phyloP scores from a whole-genome alignment of 2,329 filamentous ascomycete species.

The Trichoderma simmonsii region DNA sequence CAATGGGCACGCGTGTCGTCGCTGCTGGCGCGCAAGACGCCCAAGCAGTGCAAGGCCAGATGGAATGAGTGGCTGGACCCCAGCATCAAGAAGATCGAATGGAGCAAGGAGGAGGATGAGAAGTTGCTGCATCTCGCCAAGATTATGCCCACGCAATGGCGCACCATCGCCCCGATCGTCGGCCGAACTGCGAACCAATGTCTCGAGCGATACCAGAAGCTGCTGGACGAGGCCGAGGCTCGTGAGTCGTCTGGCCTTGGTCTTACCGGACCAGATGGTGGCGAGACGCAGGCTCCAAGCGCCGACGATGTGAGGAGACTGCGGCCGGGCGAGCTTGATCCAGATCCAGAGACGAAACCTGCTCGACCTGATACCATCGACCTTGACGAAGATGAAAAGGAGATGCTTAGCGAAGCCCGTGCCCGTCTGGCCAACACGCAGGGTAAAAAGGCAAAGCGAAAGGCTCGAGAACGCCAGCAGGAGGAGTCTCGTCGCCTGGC shows the following conservation, averaged over 20 bases:
- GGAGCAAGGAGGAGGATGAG: slow-evolving; percentile 98
- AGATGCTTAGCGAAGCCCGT: slow-evolving; percentile 97
- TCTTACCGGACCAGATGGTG: slow-evolving; percentile 79
- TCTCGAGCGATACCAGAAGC: slow-evolving; percentile 92
- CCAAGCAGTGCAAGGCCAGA: slow-evolving; percentile 98
- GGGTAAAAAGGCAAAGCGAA: slow-evolving; percentile 97
- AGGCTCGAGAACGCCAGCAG: slow-evolving; percentile 90
- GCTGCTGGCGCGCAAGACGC: slow-evolving; percentile 91
- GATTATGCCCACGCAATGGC: slow-evolving; percentile 98
- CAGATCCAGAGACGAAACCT: slow-evolving; percentile 95
- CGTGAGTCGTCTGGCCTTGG: slow-evolving; percentile 81
- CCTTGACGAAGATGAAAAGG: slow-evolving; percentile 97
- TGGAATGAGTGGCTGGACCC: slow-evolving; percentile 99
- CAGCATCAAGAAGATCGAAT: slow-evolving; percentile 97
- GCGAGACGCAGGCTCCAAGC: slow-evolving; percentile 80
- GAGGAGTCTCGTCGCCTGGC: slow-evolving; percentile 91
- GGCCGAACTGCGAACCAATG: slow-evolving; percentile 96
- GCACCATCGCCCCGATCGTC: slow-evolving; percentile 95
- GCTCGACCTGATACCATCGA: slow-evolving; percentile 95
- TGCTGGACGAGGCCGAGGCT: slow-evolving; percentile 92
- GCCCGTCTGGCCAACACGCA: slow-evolving; percentile 96
- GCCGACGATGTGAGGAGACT: slow-evolving; percentile 89
- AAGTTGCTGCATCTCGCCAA: slow-evolving; percentile 95
- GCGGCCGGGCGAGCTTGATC: slow-evolving; percentile 89
- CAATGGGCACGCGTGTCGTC: slow-evolving; percentile 99